Percentiles rank a stretch among this genome's conserved stretches.
phyloP scores from a whole-genome alignment of 305 asterid species.

The Solanum aculeatissimum region DNA sequence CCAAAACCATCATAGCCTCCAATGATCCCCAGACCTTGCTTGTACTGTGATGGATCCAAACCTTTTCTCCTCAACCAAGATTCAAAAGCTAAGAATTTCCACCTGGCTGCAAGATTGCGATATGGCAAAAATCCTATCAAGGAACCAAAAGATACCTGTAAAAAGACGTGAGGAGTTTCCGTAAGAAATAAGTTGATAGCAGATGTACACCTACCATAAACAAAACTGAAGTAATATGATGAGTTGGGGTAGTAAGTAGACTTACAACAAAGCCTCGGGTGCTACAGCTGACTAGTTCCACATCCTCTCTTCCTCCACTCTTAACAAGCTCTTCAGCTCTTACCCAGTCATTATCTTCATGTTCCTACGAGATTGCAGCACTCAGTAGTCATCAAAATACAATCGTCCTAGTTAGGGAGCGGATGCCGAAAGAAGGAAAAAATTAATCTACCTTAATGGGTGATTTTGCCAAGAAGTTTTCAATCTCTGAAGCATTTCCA shows the following conservation, averaged over 20 bases:
- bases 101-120: constrained; percentile 83
- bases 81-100: constrained; percentile 93
- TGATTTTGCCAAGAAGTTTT: constrained; percentile 35
- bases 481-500: constrained; percentile 35
- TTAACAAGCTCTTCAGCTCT: constrained; percentile 59
- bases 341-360: constrained; percentile 70
- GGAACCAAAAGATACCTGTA: constrained; percentile 85
- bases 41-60: constrained; percentile 63
- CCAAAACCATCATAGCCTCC: constrained; percentile 54
- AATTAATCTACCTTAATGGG: constrained; percentile 41
- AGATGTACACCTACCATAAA: neutral
- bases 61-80: constrained; percentile 95
- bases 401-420: neutral
- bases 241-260: constrained; percentile 9
- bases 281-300: constrained; percentile 77
- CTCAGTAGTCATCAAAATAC: constrained; percentile 12
- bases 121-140: constrained; percentile 88
- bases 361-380: constrained; percentile 37
- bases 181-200: neutral
- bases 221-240: neutral
- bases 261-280: constrained; percentile 88
- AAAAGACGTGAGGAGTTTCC: constrained; percentile 4
- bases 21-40: constrained; percentile 72
- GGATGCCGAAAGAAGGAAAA: neutral
- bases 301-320: constrained; percentile 64